Evolutionary conservation across 805 yeast genomes (phyloP).

Genomic region (Yamadazyma scolyti): DNA sequence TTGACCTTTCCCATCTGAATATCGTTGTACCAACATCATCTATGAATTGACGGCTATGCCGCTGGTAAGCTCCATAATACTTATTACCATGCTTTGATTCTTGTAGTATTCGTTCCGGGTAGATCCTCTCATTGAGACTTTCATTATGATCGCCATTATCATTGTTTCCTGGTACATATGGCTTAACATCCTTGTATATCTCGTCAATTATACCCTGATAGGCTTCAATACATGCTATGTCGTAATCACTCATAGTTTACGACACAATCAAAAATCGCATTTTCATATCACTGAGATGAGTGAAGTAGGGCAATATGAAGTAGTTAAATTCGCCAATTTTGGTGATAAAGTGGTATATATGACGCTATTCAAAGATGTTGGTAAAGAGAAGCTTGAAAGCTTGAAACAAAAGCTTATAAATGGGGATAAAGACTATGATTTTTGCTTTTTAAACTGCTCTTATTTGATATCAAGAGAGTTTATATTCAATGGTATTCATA

Average conservation of each 20-base stretch:
- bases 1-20: conserved; percentile 30
- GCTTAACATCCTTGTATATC: conserved; percentile 10
- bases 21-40: conserved; percentile 11
- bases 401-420: conserved; percentile 44
- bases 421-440: conserved; percentile 50
- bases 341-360: conserved; percentile 28
- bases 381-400: conserved; percentile 27
- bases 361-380: conserved; percentile 44
- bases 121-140: conserved; percentile 4
- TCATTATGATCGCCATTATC: not conserved
- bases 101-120: conserved; percentile 36
- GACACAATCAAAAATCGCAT: not conserved
- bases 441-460: conserved; percentile 61
- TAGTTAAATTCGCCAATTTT: conserved; percentile 44
- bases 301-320: conserved; percentile 2
- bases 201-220: conserved; percentile 10
- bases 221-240: no score
- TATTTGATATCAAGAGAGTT: conserved; percentile 61
- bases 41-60: conserved; percentile 32
- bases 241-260: not conserved
- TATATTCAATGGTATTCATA: conserved; percentile 54
- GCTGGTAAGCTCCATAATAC: conserved; percentile 30
- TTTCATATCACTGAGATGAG: no score
- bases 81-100: conserved; percentile 23
- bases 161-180: conserved; percentile 4